Evolutionary conservation across 257 asterid genomes (phyloP).

Genomic region (Nicotiana undulata): DNA sequence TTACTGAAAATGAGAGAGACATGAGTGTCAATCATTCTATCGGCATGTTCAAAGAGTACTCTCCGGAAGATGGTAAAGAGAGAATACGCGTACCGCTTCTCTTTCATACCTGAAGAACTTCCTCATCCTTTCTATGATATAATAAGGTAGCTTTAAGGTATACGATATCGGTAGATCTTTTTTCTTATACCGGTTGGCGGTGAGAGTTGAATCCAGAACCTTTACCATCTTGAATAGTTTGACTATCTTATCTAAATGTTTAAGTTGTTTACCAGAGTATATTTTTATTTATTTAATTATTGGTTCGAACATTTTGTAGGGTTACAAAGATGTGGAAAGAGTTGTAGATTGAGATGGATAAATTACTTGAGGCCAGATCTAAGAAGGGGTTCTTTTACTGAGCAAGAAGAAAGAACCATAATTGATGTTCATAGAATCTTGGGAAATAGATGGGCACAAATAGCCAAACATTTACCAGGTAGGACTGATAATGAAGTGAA

Average conservation of each 20-base stretch:
- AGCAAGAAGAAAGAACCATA: slow-evolving; percentile 72
- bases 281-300: neutral
- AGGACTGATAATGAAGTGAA: slow-evolving; percentile 93
- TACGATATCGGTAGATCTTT: neutral
- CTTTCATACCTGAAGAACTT: neutral
- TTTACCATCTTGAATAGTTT: neutral
- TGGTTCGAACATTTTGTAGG: slow-evolving; percentile 29
- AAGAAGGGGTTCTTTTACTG: slow-evolving; percentile 77
- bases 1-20: neutral
- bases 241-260: neutral
- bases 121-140: neutral
- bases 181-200: too few relatives aligned
- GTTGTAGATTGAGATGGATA: slow-evolving; percentile 91
- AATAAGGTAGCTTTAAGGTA: neutral
- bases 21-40: neutral
- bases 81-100: neutral
- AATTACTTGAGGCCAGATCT: slow-evolving; percentile 87
- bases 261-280: neutral
- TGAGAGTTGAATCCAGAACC: neutral
- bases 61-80: neutral
- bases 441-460: slow-evolving; percentile 96
- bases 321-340: slow-evolving; percentile 86
- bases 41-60: neutral
- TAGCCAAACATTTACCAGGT: slow-evolving; percentile 90
- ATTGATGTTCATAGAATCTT: slow-evolving; percentile 76